Evolutionary conservation across 2,329 filamentous ascomycete species (phyloP).

Genomic region (Aspergillus melleus): DNA sequence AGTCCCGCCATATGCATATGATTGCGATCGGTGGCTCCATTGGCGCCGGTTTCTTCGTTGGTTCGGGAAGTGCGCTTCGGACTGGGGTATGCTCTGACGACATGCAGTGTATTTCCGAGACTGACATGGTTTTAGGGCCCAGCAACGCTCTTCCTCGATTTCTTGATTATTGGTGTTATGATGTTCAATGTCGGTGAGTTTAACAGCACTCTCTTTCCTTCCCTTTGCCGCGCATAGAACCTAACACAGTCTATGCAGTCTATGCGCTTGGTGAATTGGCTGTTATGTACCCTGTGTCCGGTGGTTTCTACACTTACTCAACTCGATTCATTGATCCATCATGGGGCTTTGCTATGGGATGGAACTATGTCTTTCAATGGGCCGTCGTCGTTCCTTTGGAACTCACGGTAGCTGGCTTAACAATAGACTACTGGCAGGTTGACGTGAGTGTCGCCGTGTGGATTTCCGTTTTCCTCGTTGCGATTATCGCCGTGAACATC

Average conservation of each 20-base stretch:
- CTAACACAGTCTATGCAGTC: constrained; percentile 34
- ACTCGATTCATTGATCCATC: constrained; percentile 63
- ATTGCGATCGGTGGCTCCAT: constrained; percentile 34
- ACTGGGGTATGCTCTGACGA: constrained; percentile 11
- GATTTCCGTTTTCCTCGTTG: constrained; percentile 46
- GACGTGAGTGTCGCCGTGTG: constrained; percentile 42
- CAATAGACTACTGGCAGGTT: constrained; percentile 45
- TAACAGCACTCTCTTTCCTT: neutral
- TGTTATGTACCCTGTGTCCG: constrained; percentile 62
- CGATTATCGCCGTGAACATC: constrained; percentile 53
- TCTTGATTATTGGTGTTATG: constrained; percentile 58
- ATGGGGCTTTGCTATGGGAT: constrained; percentile 50
- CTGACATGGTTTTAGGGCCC: constrained; percentile 3
- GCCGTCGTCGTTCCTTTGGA: constrained; percentile 71
- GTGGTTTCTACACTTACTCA: constrained; percentile 62
- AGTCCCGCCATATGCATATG: constrained; percentile 40
- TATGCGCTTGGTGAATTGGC: constrained; percentile 62
- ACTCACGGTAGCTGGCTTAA: constrained; percentile 47
- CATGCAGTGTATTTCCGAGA: neutral
- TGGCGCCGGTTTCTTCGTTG: constrained; percentile 20
- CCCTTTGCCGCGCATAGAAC: too few species aligned
- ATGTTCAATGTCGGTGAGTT: constrained; percentile 44
- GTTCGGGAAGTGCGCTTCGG: constrained; percentile 17
- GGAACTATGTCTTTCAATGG: constrained; percentile 77
- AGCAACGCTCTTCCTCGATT: constrained; percentile 36